These are phyloP conservation scores for Saccharomycopsis guyanensis DNA, from an alignment of 805 yeast genomes.

Conservation along the genomic window DNA sequence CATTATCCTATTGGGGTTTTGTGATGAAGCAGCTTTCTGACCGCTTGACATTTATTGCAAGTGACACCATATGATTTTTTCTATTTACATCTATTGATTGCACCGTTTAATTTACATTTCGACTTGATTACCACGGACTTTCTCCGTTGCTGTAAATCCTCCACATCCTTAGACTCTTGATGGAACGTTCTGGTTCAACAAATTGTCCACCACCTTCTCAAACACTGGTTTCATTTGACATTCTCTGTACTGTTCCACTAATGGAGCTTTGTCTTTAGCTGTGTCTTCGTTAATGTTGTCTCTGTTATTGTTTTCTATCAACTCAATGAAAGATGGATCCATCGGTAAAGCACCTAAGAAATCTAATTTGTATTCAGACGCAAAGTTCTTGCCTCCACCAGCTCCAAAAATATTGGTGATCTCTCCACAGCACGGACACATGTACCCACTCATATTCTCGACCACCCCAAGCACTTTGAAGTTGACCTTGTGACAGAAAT, in stretches of 20 bases:
- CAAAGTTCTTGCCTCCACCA: slow-evolving; percentile 80
- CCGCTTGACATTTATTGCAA: background rate
- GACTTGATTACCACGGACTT: too few relatives aligned
- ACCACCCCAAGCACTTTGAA: slow-evolving; percentile 76
- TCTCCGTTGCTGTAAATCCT: too few relatives aligned
- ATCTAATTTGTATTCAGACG: slow-evolving; percentile 52
- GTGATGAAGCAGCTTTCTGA: background rate
- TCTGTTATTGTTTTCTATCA: slow-evolving; percentile 64
- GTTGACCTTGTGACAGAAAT: slow-evolving; percentile 81
- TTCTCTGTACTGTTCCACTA: slow-evolving; percentile 32
- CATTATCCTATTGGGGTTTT: background rate
- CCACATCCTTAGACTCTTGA: too few relatives aligned
- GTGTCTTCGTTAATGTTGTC: slow-evolving; percentile 22
- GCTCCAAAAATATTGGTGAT: slow-evolving; percentile 86
- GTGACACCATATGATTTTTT: too few relatives aligned
- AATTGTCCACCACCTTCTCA: slow-evolving; percentile 35
- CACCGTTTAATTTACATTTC: too few relatives aligned
- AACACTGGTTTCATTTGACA: slow-evolving; percentile 35
- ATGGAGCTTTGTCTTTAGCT: slow-evolving; percentile 14
- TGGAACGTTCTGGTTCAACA: slow-evolving; percentile 27
- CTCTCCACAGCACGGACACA: slow-evolving; percentile 90
- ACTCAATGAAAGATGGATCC: slow-evolving; percentile 82
- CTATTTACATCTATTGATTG: too few relatives aligned
- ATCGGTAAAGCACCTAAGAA: slow-evolving; percentile 88
- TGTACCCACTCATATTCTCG: slow-evolving; percentile 95